Base-by-base conservation (phyloP, 148 eudicot species). In the Talinum fruticosum region DNA sequence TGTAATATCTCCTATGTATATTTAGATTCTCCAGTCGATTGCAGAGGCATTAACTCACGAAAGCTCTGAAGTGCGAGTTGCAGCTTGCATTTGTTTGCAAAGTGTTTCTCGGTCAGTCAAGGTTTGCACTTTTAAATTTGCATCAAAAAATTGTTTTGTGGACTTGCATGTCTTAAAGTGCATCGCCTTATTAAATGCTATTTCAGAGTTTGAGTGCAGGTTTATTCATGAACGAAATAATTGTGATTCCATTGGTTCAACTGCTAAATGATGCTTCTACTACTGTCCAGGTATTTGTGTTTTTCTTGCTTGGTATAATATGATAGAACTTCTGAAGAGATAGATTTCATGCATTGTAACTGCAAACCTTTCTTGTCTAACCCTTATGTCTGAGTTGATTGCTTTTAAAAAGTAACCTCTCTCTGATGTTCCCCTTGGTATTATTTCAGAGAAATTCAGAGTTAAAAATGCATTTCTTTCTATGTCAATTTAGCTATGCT, bases 171-270 rank as follows among this genome's bases (percentile, higher is more conserved):
- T 75, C 71, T 65, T 49, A 21, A 29, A 23, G 36, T 23, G 10
- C 54, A 36, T 69, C 0, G 41, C 57, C 82, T 79, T 26, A 78
- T 33, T 66, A 68, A 65, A 29, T 71, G 62, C 15, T 78, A 49
- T 49, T 88, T 83, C 97, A 96, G 99, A 87, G 86, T 87, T 81
- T 96, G 73, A 89, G 99, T 93, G 98, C 95, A 90, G 98, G 99
- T 82, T 72, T 66, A 32, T 93, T 93, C 83, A 86, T 88, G 93
- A 90, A 86, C 69, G 95, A 93, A 82, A 66, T 66, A 28, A 71
- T 89, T 71, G 62, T 88, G 69, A 66, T 57, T 78, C 93, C 91
- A 23, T 81, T 96, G 87, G 82, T 96, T 73, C 88, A 88, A 79
- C 95, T 93, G 69, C 78, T 96, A 71, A 75, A 76, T 79, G 94